Percentiles rank a stretch among this genome's conserved stretches.
Conservation (phyloP, 2,329 filamentous ascomycete genomes). For the Penicillium expansum region DNA sequence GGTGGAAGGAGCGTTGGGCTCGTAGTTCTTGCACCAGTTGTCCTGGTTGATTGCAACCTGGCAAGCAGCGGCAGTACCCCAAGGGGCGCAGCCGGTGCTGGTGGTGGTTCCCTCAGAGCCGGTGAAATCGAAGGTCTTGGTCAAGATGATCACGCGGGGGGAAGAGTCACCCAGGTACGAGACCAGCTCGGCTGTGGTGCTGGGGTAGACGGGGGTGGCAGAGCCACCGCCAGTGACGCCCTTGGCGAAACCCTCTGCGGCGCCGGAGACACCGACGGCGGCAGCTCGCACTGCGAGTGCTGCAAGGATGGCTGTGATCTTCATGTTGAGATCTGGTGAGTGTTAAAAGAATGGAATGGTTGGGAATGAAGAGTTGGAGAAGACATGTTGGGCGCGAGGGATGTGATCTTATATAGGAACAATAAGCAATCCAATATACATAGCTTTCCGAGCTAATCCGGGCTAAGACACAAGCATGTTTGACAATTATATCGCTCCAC, state of each 20-base stretch:
- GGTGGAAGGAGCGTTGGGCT: constrained; percentile 51
- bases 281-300: constrained; percentile 22
- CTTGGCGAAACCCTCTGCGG: constrained; percentile 50
- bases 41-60: constrained; percentile 62
- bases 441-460: neutral
- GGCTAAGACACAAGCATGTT: neutral
- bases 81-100: constrained; percentile 57
- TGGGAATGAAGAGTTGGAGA: constrained; percentile 4
- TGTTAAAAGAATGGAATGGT: neutral
- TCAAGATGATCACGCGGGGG: constrained; percentile 55
- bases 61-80: constrained; percentile 53
- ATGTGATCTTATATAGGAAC: neutral
- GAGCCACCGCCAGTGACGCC: constrained; percentile 61
- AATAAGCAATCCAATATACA: neutral
- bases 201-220: constrained; percentile 55
- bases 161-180: constrained; percentile 56
- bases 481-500: neutral
- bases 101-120: constrained; percentile 53
- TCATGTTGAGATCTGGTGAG: constrained; percentile 13
- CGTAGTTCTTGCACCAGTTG: constrained; percentile 59
- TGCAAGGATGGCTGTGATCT: constrained; percentile 17
- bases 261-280: constrained; percentile 27
- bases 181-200: constrained; percentile 55
- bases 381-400: neutral
- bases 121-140: constrained; percentile 44